phyloP scores from a whole-genome alignment of 2,329 filamentous ascomycete genomes.

The Apiospora aurea region DNA sequence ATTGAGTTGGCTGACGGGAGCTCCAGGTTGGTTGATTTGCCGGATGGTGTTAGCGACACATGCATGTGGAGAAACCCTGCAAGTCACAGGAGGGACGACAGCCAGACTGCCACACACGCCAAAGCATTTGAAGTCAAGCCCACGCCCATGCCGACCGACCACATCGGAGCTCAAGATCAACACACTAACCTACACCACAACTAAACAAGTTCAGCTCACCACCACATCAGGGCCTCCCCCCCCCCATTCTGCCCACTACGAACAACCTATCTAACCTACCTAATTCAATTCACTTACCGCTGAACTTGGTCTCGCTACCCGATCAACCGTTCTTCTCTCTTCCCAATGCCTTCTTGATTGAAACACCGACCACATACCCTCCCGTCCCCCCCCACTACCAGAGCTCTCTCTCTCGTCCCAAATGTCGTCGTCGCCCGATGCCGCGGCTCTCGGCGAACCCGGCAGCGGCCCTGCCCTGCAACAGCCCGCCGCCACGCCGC shows the following conservation, averaged over 20 bases:
- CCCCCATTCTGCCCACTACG: neutral
- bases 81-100: slow-evolving; percentile 1
- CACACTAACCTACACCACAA: slow-evolving; percentile 1
- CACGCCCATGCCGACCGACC: neutral
- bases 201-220: neutral
- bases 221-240: neutral
- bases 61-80: slow-evolving; percentile 19
- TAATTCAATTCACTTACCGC: neutral
- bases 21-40: slow-evolving; percentile 1
- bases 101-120: neutral
- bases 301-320: neutral
- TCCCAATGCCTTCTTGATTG: slow-evolving; percentile 16
- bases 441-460: slow-evolving; percentile 42
- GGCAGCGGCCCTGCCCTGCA: slow-evolving; percentile 38
- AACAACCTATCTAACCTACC: neutral
- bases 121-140: neutral
- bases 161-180: neutral
- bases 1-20: neutral
- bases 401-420: slow-evolving; percentile 25
- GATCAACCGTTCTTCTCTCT: neutral
- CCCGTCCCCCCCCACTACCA: neutral
- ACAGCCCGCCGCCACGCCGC: slow-evolving; percentile 32
- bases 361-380: neutral
- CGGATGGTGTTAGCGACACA: slow-evolving; percentile 5
- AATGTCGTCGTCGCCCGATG: slow-evolving; percentile 42